These are phyloP conservation scores for Gossypium trilobum DNA, from an alignment of 441 rosid species.

Conservation along the genomic window DNA sequence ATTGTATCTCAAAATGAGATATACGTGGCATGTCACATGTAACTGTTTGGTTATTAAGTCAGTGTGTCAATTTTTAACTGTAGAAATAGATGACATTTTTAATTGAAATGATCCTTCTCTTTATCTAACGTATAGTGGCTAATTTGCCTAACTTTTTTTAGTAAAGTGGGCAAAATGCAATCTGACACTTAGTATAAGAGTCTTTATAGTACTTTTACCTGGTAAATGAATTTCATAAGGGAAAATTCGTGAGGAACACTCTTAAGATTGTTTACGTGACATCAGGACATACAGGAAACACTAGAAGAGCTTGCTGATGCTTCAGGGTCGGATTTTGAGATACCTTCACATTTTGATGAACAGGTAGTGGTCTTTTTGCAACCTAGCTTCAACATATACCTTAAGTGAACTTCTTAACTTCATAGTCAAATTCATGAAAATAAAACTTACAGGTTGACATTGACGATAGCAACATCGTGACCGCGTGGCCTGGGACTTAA, in stretches of 20 bases:
- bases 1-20: too few relatives aligned
- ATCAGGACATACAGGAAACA: constrained; percentile 37
- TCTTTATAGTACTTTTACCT: too few relatives aligned
- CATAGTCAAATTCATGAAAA: constrained; percentile 15
- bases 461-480: constrained; percentile 22
- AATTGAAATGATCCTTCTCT: too few relatives aligned
- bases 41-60: too few relatives aligned
- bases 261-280: constrained; percentile 4
- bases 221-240: background rate
- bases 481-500: constrained; percentile 26
- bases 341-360: constrained; percentile 39
- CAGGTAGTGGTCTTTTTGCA: constrained; percentile 29
- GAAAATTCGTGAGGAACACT: background rate
- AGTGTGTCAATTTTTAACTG: too few relatives aligned
- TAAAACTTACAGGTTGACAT: constrained; percentile 30
- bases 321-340: constrained; percentile 44
- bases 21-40: too few relatives aligned
- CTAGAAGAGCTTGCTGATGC: constrained; percentile 37
- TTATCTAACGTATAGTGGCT: too few relatives aligned
- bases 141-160: too few relatives aligned
- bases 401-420: background rate
- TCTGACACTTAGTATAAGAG: too few relatives aligned
- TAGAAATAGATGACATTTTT: too few relatives aligned
- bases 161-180: too few relatives aligned
- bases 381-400: constrained; percentile 6